Conservation (phyloP, 768 basidiomycete genomes). For the Pulveroboletus sp. region DNA sequence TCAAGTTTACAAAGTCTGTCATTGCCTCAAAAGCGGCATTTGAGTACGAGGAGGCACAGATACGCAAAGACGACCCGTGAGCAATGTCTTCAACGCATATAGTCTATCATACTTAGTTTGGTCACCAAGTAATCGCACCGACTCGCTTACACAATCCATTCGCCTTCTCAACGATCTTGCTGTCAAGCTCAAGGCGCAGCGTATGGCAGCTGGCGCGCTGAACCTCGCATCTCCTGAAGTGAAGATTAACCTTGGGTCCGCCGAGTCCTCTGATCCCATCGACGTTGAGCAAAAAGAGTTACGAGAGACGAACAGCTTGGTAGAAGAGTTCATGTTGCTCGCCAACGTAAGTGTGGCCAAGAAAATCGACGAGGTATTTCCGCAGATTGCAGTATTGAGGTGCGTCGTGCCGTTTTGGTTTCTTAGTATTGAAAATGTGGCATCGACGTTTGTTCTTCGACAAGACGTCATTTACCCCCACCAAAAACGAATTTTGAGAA, state of each 20-base stretch:
- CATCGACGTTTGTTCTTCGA: not conserved
- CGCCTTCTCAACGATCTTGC: slow-evolving; percentile 87
- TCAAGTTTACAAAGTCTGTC: slow-evolving; percentile 92
- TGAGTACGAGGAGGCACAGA: slow-evolving; percentile 94
- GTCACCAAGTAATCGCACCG: slow-evolving; percentile 56
- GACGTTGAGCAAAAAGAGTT: slow-evolving; percentile 95
- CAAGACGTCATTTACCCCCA: slow-evolving; percentile 84
- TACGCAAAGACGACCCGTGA: slow-evolving; percentile 87
- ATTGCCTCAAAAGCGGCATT: slow-evolving; percentile 96
- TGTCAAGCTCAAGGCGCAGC: slow-evolving; percentile 71
- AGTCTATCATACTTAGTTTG: not conserved
- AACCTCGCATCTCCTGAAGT: slow-evolving; percentile 98
- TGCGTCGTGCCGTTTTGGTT: slow-evolving; percentile 21
- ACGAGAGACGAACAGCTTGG: slow-evolving; percentile 90
- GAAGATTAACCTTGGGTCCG: slow-evolving; percentile 90
- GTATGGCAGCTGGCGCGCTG: slow-evolving; percentile 95
- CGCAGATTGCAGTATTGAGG: slow-evolving; percentile 92
- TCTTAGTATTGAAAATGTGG: slow-evolving; percentile 8
- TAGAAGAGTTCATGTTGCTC: slow-evolving; percentile 98
- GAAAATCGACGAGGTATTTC: slow-evolving; percentile 92
- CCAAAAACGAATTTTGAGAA: slow-evolving; percentile 94
- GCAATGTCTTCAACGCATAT: slow-evolving; percentile 23
- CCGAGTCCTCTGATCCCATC: slow-evolving; percentile 92
- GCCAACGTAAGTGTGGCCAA: slow-evolving; percentile 92
- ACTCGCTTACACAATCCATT: slow-evolving; percentile 80